Evolutionary conservation across 495 filamentous ascomycete species (phyloP).

Genomic region (Aspergillus ellipticus): DNA sequence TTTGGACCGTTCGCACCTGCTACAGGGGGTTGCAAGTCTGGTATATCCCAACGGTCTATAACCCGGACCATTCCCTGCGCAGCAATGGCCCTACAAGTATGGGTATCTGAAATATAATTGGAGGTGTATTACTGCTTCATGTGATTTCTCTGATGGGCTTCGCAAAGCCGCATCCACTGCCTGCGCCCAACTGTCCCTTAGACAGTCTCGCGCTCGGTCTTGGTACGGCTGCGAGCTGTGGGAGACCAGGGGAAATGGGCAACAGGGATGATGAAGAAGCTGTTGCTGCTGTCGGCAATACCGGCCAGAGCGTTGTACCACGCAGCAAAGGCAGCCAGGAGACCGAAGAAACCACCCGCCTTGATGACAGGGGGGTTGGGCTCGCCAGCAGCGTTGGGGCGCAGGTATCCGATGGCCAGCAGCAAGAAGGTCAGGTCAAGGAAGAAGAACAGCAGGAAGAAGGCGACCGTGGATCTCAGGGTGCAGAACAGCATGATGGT

Average conservation of each 20-base stretch:
- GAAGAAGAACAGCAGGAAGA: slow-evolving; percentile 92
- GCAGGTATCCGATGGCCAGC: slow-evolving; percentile 72
- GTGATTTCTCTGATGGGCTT: not conserved
- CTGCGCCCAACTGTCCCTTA: slow-evolving; percentile 16
- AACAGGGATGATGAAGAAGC: slow-evolving; percentile 95
- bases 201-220: slow-evolving; percentile 40
- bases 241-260: slow-evolving; percentile 97
- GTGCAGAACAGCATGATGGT: slow-evolving; percentile 83
- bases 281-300: slow-evolving; percentile 82
- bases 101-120: slow-evolving; percentile 35
- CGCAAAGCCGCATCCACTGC: not conserved
- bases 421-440: slow-evolving; percentile 91
- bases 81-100: slow-evolving; percentile 24
- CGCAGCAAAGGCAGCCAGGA: slow-evolving; percentile 83
- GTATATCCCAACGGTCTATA: not conserved
- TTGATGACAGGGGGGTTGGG: slow-evolving; percentile 57
- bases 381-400: slow-evolving; percentile 33
- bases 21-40: not conserved
- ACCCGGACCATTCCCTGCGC: not conserved
- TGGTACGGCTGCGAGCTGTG: slow-evolving; percentile 62
- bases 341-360: slow-evolving; percentile 83
- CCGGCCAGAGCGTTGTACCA: slow-evolving; percentile 98
- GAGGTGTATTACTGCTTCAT: slow-evolving; percentile 2
- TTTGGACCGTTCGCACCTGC: slow-evolving; percentile 4
- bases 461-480: slow-evolving; percentile 88